These are phyloP conservation scores for Linum lewisii DNA, from an alignment of 345 rosid genomes.

Conservation along the genomic window DNA sequence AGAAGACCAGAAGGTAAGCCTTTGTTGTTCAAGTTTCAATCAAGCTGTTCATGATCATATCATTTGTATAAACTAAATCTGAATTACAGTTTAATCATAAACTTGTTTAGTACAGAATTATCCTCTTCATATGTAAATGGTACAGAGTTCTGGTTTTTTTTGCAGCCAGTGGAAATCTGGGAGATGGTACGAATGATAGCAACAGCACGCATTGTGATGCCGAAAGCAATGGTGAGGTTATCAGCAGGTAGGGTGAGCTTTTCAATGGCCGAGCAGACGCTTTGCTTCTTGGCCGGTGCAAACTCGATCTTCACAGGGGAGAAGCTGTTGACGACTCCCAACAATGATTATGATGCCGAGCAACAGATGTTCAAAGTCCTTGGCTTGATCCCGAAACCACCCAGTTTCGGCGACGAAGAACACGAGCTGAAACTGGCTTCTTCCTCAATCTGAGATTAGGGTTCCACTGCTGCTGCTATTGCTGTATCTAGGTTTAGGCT, in stretches of 20 bases:
- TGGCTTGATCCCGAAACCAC: conserved; percentile 78
- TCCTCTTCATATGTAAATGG: too few relatives aligned
- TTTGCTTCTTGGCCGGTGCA: conserved; percentile 95
- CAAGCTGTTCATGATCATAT: background rate
- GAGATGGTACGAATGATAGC: conserved; percentile 95
- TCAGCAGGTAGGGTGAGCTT: conserved; percentile 97
- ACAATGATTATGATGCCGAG: conserved; percentile 81
- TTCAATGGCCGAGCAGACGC: conserved; percentile 80
- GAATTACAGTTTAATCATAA: too few relatives aligned
- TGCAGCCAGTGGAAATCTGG: conserved; percentile 97
- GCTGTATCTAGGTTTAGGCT: too few relatives aligned
- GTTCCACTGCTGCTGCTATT: conserved; percentile 15
- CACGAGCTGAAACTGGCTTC: conserved; percentile 32
- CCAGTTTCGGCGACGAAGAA: conserved; percentile 45
- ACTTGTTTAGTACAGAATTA: too few relatives aligned
- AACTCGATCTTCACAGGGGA: conserved; percentile 98
- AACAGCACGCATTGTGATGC: conserved; percentile 89
- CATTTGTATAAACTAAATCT: too few relatives aligned
- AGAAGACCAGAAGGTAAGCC: conserved; percentile 74
- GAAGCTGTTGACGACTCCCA: conserved; percentile 89
- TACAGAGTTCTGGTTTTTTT: background rate
- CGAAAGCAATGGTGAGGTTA: conserved; percentile 88
- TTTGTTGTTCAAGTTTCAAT: background rate
- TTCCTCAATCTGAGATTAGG: conserved; percentile 32
- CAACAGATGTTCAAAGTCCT: conserved; percentile 89